Evolutionary conservation across 805 yeast species (phyloP), one percentile per base, ranked within the genome.

Genomic region (Metschnikowia reukaufii): DNA sequence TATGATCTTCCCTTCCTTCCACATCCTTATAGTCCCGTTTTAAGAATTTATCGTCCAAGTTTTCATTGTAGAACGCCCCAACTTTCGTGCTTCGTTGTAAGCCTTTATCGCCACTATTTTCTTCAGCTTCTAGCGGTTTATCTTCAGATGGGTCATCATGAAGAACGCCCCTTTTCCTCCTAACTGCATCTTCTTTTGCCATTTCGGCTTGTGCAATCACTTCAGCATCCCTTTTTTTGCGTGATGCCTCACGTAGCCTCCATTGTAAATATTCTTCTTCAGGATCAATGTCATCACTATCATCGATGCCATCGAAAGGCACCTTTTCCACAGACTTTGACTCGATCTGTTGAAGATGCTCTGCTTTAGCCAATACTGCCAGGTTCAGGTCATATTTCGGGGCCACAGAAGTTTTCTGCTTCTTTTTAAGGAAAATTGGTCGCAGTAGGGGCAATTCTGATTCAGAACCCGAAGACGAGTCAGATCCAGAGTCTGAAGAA

Each of bases 251-350:
- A 1, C 82, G 66, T 36, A 44, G 42, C 45, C 62, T 60, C 82
- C 82, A 77, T 20, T 50, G 57, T 16, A 43, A 43, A 45, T 57
- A 67, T 44, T 80, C 84, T 6, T 48, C 59, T 42, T 70, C 78
- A 0, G 84, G 81, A 47, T 82, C 82, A 4, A 77, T 32, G 30
- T 75, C 81, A 54, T 84, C 88, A 0, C 84, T 77, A 55, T 84
- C 90, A 53, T 83, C 86, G 0, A 65, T 57, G 1, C 71, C 72
- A 44, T 63, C 66, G 40, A 57, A 66, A 12, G 62, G 48, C 42
- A 57, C 19, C 8, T 27, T 40, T 18, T 50, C 51, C 15, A 44
- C 18, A 7, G 51, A 29, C 19, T 40, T 47, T n/a, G 46, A n/a
- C 30, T 44, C 46, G 7, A 47, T 33, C 16, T 37, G 40, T 18